Evolutionary conservation across 495 filamentous ascomycete species (phyloP), one percentile per base, ranked within the genome.

Genomic region (Penicillium angulare): DNA sequence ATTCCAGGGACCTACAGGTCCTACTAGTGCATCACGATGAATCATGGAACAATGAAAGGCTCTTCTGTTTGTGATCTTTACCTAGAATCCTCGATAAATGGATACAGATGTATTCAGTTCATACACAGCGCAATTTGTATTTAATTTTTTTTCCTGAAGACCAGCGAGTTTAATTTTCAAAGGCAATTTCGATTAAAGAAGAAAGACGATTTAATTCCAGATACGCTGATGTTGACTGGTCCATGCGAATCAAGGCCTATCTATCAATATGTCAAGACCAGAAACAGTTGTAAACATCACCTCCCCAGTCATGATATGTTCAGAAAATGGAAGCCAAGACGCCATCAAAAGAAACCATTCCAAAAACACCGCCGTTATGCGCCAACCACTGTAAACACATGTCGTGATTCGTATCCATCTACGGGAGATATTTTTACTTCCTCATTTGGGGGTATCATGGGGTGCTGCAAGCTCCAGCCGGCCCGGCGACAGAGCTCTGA

Each of bases 381-480:
- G 57, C 66, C 65, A 56, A 73, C 65, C 64, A 71, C 65, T 55
- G 67, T 79, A 72, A 86, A 87, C 33, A 79, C 63, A 67, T 86
- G 85, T 60, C 88, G 75, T 64, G 83, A 87, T 45, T 74, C 68
- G 51, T 79, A 86, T 53, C 84, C 86, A 43, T 89, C 83, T 18
- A 80, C 77, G 27, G 79, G 52, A 52, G 56, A 61, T 10, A 84
- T 67, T 18, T 83, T 68, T 17, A 89, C 71, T n/a, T 79, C 72
- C 61, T 88, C 81, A 22, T 79, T 73, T 3, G 76, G 65, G n/a
- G 83, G 81, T 45, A 95, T 80, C 92, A 95, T 96, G 40, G 88
- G 80, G 60, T 97, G 92, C n/a, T 81, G 57, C 34, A 97, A 66
- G n/a, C 86, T 80, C 93, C 93, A 99, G 3, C 88, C 88, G 2